Percentiles rank a stretch among this genome's conserved stretches.
Evolutionary conservation across 1,139 yeast species (phyloP).

Genomic region (Debaryomyces sp.): DNA sequence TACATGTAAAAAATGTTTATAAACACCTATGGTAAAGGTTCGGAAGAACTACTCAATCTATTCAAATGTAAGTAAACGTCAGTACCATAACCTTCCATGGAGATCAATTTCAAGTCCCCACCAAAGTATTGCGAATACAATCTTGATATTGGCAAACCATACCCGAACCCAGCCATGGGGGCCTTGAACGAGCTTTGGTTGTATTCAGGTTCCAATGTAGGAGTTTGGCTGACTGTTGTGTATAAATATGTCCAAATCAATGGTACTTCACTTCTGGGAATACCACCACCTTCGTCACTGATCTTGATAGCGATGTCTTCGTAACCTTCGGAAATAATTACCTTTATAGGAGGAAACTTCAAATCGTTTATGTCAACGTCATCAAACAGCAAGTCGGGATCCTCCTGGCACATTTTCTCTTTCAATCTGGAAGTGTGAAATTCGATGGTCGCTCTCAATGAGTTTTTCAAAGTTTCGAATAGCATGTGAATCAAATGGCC

Average conservation of each 20-base stretch:
- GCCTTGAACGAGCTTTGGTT: conserved; percentile 68
- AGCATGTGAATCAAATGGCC: conserved; percentile 89
- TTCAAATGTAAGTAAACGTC: conserved; percentile 88
- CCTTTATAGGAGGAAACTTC: conserved; percentile 80
- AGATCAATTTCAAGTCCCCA: conserved; percentile 82
- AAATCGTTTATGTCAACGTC: conserved; percentile 63
- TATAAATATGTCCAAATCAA: conserved; percentile 90
- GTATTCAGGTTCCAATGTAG: conserved; percentile 62
- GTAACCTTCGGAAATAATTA: conserved; percentile 86
- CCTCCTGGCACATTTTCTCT: conserved; percentile 39
- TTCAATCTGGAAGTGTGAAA: conserved; percentile 54
- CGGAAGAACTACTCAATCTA: conserved; percentile 48
- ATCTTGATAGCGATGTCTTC: conserved; percentile 93
- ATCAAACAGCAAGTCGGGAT: conserved; percentile 45
- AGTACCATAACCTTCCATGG: conserved; percentile 95
- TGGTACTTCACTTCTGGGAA: conserved; percentile 82
- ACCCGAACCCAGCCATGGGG: conserved; percentile 95
- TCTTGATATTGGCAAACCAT: conserved; percentile 85
- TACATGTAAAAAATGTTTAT: conserved; percentile 3
- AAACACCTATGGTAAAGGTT: conserved; percentile 42
- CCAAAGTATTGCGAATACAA: conserved; percentile 89
- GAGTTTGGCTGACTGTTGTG: conserved; percentile 81
- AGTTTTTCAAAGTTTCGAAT: conserved; percentile 82
- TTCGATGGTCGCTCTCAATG: conserved; percentile 84
- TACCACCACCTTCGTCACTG: conserved; percentile 94